These are phyloP conservation scores for Aspergillus felis DNA, from an alignment of 2,329 filamentous ascomycete genomes.

Conservation along the genomic window DNA sequence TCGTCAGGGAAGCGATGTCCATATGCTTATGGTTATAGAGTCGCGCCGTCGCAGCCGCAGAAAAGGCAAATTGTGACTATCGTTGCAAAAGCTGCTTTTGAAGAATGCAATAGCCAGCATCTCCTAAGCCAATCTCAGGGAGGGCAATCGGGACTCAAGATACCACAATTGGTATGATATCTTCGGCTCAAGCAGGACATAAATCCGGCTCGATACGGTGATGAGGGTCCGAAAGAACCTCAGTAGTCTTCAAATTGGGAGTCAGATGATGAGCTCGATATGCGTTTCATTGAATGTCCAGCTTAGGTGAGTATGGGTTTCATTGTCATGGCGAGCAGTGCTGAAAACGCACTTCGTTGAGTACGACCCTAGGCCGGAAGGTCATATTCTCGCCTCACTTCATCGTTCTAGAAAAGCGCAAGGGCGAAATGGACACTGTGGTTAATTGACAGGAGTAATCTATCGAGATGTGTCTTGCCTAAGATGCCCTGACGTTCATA, in stretches of 20 bases:
- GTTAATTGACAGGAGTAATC: neutral
- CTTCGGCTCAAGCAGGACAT: neutral
- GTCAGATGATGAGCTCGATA: neutral
- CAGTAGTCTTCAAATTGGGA: neutral
- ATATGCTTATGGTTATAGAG: neutral
- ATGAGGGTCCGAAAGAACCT: neutral
- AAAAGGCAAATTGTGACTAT: neutral
- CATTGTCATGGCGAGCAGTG: neutral
- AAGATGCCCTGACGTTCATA: neutral
- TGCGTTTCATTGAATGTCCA: neutral
- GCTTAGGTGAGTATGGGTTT: neutral
- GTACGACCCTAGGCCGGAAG: neutral
- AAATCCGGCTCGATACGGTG: neutral
- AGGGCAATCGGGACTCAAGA: neutral
- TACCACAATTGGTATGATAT: neutral
- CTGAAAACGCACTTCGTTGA: neutral
- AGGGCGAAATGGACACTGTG: neutral
- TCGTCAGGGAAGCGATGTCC: neutral
- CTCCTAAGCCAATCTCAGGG: neutral
- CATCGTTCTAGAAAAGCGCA: neutral
- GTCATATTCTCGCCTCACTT: neutral
- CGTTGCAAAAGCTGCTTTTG: neutral
- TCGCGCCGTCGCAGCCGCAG: neutral
- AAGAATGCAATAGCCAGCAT: neutral
- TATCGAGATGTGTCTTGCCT: neutral